phyloP scores from a whole-genome alignment of 192 early-diverging fungal species.

The Backusella sp. region DNA sequence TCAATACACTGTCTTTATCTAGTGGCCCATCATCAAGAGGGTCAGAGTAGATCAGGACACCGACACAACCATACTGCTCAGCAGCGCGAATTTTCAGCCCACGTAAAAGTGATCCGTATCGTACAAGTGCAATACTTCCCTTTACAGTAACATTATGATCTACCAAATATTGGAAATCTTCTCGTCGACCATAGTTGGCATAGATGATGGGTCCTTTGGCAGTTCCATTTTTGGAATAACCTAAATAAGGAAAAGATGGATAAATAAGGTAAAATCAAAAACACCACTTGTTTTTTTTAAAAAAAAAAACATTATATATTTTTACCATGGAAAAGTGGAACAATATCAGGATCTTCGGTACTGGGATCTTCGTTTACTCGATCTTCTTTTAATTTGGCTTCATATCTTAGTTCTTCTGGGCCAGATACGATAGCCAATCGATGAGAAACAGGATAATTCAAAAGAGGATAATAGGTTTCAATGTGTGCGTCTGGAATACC shows the following conservation, averaged over 20 bases:
- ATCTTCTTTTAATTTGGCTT: constrained; percentile 56
- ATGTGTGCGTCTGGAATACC: constrained; percentile 53
- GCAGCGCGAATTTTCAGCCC: constrained; percentile 60
- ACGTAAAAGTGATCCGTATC: constrained; percentile 56
- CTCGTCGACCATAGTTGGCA: constrained; percentile 59
- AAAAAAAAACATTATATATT: background rate
- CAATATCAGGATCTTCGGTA: constrained; percentile 47
- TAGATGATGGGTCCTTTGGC: constrained; percentile 59
- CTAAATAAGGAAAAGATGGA: constrained; percentile 11
- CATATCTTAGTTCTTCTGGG: constrained; percentile 41
- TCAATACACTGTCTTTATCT: constrained; percentile 17
- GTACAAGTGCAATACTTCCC: constrained; percentile 56
- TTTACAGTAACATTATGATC: constrained; percentile 42
- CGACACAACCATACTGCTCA: constrained; percentile 49
- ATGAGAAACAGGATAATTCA: constrained; percentile 55
- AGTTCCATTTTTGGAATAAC: constrained; percentile 54
- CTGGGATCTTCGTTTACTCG: constrained; percentile 56
- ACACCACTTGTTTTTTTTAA: background rate
- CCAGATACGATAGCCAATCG: constrained; percentile 53
- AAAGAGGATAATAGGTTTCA: constrained; percentile 57
- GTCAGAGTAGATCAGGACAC: constrained; percentile 64
- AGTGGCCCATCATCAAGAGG: constrained; percentile 63
- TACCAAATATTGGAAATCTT: constrained; percentile 53
- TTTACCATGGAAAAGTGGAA: constrained; percentile 62
- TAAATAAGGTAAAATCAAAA: background rate